phyloP scores from a whole-genome alignment of 495 filamentous ascomycete genomes.

The Recurvomyces mirabilis region DNA sequence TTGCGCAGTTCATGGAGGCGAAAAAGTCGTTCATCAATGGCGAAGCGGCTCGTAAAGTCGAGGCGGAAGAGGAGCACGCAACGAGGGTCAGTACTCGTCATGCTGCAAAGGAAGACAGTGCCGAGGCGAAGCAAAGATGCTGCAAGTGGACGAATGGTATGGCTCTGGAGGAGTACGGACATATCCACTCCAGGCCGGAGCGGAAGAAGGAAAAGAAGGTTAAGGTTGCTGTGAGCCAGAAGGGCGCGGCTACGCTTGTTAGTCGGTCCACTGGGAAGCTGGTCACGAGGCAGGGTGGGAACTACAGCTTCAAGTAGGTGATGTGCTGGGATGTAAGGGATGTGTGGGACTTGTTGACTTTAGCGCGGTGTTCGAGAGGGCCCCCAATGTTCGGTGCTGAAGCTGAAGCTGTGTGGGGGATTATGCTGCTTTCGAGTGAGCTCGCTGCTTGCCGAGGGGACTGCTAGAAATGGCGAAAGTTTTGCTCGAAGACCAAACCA shows the following conservation, averaged over 20 bases:
- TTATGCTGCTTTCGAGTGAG: too few relatives aligned
- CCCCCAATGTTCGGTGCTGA: background rate
- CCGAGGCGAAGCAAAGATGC: conserved; percentile 50
- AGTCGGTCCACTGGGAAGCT: conserved; percentile 12
- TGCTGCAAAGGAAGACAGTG: conserved; percentile 53
- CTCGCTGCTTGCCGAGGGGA: too few relatives aligned
- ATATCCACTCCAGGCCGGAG: conserved; percentile 69
- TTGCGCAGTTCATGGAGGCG: conserved; percentile 67
- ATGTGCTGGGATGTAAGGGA: background rate
- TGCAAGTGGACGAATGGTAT: conserved; percentile 72
- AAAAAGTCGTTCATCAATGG: conserved; percentile 58
- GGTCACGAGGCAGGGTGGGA: conserved; percentile 18
- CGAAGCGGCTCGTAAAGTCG: conserved; percentile 39
- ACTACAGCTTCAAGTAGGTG: conserved; percentile 10
- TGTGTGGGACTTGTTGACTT: background rate
- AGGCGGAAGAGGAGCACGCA: conserved; percentile 41
- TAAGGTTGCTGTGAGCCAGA: conserved; percentile 5
- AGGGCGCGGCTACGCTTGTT: conserved; percentile 11
- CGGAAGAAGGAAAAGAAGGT: conserved; percentile 36
- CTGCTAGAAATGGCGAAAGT: too few relatives aligned
- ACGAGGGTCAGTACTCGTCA: conserved; percentile 69
- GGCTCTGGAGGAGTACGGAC: conserved; percentile 63
- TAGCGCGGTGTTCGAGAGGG: background rate
- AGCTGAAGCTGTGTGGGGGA: too few relatives aligned
- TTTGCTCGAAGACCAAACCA: too few relatives aligned